phyloP scores from a whole-genome alignment of 371 early-diverging fungal species.

The Chytridium lagenaria region DNA sequence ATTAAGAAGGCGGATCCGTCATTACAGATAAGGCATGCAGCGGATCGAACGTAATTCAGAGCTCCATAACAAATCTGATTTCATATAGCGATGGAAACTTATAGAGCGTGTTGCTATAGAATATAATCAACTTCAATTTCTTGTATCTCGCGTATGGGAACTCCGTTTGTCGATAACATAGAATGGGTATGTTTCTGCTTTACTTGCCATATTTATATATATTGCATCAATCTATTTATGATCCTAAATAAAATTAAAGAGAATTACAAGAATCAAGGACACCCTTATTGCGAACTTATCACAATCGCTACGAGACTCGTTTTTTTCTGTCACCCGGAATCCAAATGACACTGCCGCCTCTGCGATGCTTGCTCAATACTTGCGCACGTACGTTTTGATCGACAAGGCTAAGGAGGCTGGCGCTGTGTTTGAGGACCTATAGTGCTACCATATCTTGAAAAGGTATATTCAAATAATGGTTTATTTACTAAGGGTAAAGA shows the following conservation, averaged over 20 bases:
- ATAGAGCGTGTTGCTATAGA: constrained; percentile 88
- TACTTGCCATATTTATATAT: too few relatives aligned
- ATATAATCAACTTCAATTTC: constrained; percentile 82
- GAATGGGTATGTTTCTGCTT: constrained; percentile 83
- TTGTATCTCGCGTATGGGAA: constrained; percentile 67
- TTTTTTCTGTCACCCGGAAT: constrained; percentile 47
- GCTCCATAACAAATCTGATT: too few relatives aligned
- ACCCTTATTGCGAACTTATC: constrained; percentile 54
- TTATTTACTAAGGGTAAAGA: neutral
- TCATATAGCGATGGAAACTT: constrained; percentile 57
- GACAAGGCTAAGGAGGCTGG: constrained; percentile 76
- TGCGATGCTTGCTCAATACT: constrained; percentile 68
- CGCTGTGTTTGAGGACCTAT: constrained; percentile 66
- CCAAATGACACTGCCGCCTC: constrained; percentile 54
- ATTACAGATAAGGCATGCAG: neutral
- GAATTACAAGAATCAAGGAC: constrained; percentile 77
- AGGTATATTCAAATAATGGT: constrained; percentile 41
- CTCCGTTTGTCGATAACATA: constrained; percentile 73
- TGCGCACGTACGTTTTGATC: constrained; percentile 76
- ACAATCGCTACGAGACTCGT: constrained; percentile 45
- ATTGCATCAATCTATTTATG: neutral
- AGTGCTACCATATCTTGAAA: constrained; percentile 61
- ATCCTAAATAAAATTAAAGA: constrained; percentile 41
- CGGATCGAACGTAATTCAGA: neutral
- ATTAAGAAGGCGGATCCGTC: constrained; percentile 40